phyloP scores from a whole-genome alignment of 1,139 yeast species.

The Lodderomyces orthopsilosis region DNA sequence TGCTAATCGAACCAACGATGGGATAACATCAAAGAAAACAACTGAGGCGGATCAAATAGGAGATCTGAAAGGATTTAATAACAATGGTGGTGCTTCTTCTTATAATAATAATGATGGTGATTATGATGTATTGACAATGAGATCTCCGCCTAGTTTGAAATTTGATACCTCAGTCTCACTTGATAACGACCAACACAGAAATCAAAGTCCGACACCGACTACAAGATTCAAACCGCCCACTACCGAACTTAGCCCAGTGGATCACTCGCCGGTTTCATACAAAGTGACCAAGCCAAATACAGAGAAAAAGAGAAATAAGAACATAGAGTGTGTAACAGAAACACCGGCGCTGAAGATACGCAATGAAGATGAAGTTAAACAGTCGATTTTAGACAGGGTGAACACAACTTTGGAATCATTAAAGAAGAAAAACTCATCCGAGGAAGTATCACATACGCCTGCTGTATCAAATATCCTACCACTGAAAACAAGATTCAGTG shows the following conservation, averaged over 20 bases:
- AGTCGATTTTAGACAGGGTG: constrained; percentile 13
- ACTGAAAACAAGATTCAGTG: background rate
- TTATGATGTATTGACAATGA: background rate
- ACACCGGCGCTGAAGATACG: background rate
- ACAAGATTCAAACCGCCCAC: background rate
- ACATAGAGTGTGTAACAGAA: background rate
- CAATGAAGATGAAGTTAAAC: constrained; percentile 2
- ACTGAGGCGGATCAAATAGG: background rate
- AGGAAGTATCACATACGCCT: background rate
- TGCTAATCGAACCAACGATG: background rate
- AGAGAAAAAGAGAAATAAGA: background rate
- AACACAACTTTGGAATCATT: constrained; percentile 14
- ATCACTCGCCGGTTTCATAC: background rate
- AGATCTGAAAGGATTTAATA: background rate
- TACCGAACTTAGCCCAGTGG: background rate
- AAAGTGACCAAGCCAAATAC: constrained; percentile 1
- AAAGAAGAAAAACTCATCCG: background rate
- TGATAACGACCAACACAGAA: background rate
- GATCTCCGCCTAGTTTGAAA: constrained; percentile 5
- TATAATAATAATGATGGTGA: background rate
- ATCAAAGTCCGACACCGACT: background rate
- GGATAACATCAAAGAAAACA: background rate
- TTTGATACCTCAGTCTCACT: constrained; percentile 2
- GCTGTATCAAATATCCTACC: background rate
- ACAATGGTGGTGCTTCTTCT: background rate